phyloP scores from a whole-genome alignment of 129 eudicot species.

The Pittosporum tobira region DNA sequence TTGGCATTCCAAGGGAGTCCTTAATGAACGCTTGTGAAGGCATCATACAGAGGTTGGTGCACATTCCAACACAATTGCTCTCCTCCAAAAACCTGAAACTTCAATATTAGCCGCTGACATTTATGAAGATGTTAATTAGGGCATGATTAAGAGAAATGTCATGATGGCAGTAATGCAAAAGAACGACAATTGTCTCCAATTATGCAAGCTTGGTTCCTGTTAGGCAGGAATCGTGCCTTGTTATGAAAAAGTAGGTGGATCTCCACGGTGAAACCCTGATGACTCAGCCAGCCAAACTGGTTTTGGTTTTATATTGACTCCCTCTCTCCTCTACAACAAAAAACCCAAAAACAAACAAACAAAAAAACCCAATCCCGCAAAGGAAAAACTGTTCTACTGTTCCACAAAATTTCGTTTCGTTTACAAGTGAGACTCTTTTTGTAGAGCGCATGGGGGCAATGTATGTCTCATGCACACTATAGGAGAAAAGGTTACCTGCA shows the following conservation, averaged over 20 bases:
- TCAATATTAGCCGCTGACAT: slow-evolving; percentile 11
- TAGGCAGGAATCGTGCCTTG: slow-evolving; percentile 7
- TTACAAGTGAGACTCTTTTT: too few species aligned
- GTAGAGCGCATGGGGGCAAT: too few species aligned
- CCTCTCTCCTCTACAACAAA: background rate
- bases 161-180: background rate
- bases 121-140: slow-evolving; percentile 3
- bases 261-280: background rate
- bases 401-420: too few species aligned
- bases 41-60: slow-evolving; percentile 91
- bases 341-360: too few species aligned
- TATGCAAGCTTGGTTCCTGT: background rate
- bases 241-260: slow-evolving; percentile 8
- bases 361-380: too few species aligned
- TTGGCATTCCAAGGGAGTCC: slow-evolving; percentile 63
- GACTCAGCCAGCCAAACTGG: background rate
- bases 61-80: slow-evolving; percentile 85
- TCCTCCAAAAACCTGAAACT: slow-evolving; percentile 64
- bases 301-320: background rate
- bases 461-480: too few species aligned
- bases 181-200: background rate
- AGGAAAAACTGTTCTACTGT: too few species aligned
- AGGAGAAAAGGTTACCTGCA: slow-evolving; percentile 56
- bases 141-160: slow-evolving; percentile 8
- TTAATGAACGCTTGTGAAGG: slow-evolving; percentile 86